Percentiles rank a stretch among this genome's conserved stretches.
These are phyloP conservation scores for Inga leiocalycina DNA, from an alignment of 306 rosid species.

Conservation along the genomic window DNA sequence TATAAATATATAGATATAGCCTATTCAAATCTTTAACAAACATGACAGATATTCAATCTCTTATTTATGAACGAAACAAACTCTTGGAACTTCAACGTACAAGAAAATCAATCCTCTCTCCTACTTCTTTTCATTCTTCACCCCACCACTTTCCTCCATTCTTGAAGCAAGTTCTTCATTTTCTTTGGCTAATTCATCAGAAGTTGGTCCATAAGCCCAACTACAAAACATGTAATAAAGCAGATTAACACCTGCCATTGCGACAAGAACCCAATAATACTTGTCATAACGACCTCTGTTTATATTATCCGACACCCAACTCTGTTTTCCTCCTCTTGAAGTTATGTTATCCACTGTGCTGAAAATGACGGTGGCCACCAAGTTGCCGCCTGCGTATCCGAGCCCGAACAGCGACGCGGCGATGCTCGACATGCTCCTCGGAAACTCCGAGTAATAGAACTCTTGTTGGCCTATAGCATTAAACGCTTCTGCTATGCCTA, in stretches of 20 bases:
- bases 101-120: neutral
- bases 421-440: constrained; percentile 62
- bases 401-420: constrained; percentile 54
- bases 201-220: constrained; percentile 73
- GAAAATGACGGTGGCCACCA: constrained; percentile 52
- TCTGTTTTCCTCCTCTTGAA: constrained; percentile 57
- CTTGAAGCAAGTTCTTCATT: constrained; percentile 18
- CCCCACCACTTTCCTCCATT: constrained; percentile 11
- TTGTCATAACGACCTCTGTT: constrained; percentile 62
- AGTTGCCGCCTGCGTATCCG: constrained; percentile 57
- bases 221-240: constrained; percentile 51
- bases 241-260: constrained; percentile 50
- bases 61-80: neutral
- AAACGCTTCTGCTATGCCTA: constrained; percentile 72
- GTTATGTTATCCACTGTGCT: constrained; percentile 47
- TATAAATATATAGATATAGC: too few species aligned
- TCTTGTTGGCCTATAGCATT: constrained; percentile 69
- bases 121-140: constrained; percentile 10
- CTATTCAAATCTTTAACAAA: neutral
- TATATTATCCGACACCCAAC: constrained; percentile 62
- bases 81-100: neutral
- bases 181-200: constrained; percentile 25
- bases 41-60: neutral
- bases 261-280: constrained; percentile 58
- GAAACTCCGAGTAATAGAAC: constrained; percentile 71